Conservation (phyloP, 2,329 filamentous ascomycete genomes). For the Monosporascus sp. region DNA sequence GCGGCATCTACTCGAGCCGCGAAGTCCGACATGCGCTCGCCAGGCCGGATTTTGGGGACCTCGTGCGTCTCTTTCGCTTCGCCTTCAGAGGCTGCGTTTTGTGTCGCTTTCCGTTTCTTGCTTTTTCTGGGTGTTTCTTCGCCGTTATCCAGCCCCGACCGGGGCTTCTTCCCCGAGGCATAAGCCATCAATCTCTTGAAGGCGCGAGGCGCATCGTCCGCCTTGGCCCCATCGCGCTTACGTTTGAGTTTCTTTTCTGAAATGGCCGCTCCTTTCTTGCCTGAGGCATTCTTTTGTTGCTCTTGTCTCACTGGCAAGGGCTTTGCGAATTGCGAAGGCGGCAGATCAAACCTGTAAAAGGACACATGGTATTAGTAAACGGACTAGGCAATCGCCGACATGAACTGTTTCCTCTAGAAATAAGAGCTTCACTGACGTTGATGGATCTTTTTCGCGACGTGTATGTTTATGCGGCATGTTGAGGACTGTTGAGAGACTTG, state of each 20-base stretch:
- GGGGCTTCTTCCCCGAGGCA: slow-evolving; percentile 54
- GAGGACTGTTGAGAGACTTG: neutral
- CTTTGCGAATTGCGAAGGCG: slow-evolving; percentile 42
- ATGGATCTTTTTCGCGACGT: slow-evolving; percentile 52
- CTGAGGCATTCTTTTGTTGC: slow-evolving; percentile 27
- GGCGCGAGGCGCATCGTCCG: slow-evolving; percentile 81
- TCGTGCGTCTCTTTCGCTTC: slow-evolving; percentile 22
- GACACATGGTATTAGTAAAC: slow-evolving; percentile 4
- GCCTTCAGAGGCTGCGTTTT: slow-evolving; percentile 9
- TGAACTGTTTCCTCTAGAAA: neutral
- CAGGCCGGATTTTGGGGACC: slow-evolving; percentile 69
- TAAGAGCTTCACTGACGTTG: slow-evolving; percentile 38
- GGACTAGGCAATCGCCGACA: too few species aligned
- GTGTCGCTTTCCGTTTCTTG: slow-evolving; percentile 21
- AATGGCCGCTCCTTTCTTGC: slow-evolving; percentile 21
- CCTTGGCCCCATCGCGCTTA: slow-evolving; percentile 39
- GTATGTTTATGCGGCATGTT: slow-evolving; percentile 87
- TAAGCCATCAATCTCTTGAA: slow-evolving; percentile 83
- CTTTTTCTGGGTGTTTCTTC: slow-evolving; percentile 29
- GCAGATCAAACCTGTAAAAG: slow-evolving; percentile 42
- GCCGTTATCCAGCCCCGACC: slow-evolving; percentile 70
- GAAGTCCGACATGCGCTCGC: slow-evolving; percentile 80
- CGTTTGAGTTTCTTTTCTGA: slow-evolving; percentile 41
- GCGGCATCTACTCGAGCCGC: slow-evolving; percentile 76
- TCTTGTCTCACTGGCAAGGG: slow-evolving; percentile 42